phyloP scores from a whole-genome alignment of 148 eudicot genomes.

The Camellia lanceoleosa region DNA sequence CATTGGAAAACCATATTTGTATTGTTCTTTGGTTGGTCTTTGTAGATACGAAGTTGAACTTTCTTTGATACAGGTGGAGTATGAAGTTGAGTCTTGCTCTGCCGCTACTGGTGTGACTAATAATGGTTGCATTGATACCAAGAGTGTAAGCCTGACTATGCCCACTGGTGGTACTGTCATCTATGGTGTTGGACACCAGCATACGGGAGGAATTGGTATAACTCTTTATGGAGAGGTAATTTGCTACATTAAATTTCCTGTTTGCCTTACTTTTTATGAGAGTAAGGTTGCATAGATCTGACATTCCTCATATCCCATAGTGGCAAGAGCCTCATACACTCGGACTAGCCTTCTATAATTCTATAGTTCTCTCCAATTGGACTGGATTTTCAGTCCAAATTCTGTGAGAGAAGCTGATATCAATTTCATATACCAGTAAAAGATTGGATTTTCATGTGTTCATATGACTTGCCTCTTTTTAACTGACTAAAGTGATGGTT shows the following conservation, averaged over 20 bases:
- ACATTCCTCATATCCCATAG: no score
- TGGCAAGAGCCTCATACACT: no score
- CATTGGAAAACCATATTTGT: neutral
- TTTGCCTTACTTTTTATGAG: no score
- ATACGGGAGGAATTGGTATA: conserved; percentile 68
- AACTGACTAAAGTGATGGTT: no score
- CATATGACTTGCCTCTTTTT: no score
- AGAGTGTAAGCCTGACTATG: conserved; percentile 40
- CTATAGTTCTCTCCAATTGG: no score
- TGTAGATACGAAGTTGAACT: neutral
- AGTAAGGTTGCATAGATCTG: no score
- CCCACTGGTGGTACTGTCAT: conserved; percentile 67
- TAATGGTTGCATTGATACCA: conserved; percentile 40
- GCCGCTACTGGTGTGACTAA: conserved; percentile 27
- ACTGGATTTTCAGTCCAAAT: no score
- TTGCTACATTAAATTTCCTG: neutral
- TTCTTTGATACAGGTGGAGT: conserved; percentile 60
- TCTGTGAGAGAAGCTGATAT: no score
- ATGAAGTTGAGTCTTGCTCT: conserved; percentile 48
- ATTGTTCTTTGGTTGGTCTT: neutral
- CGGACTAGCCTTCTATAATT: no score
- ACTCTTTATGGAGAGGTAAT: conserved; percentile 73
- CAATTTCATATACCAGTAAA: no score
- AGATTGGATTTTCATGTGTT: no score
- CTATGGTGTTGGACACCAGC: conserved; percentile 86